Base-by-base conservation (phyloP, 495 filamentous ascomycete genomes). In the Cercophora scortea region DNA sequence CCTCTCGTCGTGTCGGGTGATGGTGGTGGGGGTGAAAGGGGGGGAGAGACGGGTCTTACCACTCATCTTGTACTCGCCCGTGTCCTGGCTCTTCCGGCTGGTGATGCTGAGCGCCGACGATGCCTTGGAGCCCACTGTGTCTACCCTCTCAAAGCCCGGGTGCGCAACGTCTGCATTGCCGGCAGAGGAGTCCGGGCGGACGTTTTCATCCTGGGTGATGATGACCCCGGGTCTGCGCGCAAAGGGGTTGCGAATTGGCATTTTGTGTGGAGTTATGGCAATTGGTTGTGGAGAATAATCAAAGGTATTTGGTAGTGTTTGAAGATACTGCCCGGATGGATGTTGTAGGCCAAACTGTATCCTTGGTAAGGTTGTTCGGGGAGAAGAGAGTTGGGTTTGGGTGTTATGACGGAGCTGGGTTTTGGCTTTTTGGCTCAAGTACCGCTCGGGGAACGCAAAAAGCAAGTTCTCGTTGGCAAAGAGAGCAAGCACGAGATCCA, bases 191-290 rank as follows among this genome's bases (percentile, higher is more conserved):
- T 73, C 76, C 17, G 79, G 71, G 36, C 76, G 71, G 47, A 67
- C 60, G 56, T 76, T 80, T 60, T 86, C 82, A 59, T 80, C 79
- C 44, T 71, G 63, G 52, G 71, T 61, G 19, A 68, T 58, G 53
- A 70, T 57, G 53, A 64, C 64, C 38, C 77, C 79, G 50, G 78
- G 63, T 49, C 80, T 83, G 61, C 81, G 80, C 44, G 74, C 72
- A 61, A 90, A 84, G 16, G 86, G 79, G 66, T 89, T 90, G 57
- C 86, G 84, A 64, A 89, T 86, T n/a, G 84, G 77, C 87, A 90
- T 89, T 40, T 54, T 76, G 18, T n/a, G n/a, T n/a, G n/a, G n/a
- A n/a, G n/a, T 18, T 53, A 56, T 48, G 16, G 17, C 35, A 25
- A 17, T 41, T 11, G 41, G 15, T 19, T 19, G 34, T 36, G 16